Conservation (phyloP, 2,329 filamentous ascomycete species). For the Phaeosphaeriaceae sp. region DNA sequence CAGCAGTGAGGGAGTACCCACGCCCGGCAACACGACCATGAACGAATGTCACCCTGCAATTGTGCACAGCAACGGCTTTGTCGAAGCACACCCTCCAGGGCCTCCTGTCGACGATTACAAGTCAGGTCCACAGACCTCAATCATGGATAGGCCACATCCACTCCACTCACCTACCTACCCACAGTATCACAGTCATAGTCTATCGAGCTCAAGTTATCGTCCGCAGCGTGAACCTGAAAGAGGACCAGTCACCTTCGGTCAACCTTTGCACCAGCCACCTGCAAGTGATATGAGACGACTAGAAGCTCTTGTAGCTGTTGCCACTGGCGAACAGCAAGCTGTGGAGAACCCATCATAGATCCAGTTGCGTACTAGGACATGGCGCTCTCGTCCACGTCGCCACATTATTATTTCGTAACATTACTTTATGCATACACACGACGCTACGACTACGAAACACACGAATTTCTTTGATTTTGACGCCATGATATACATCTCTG, state of each 20-base stretch:
- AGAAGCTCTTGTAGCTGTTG: slow-evolving; percentile 69
- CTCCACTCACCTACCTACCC: slow-evolving; percentile 36
- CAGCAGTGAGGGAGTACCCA: slow-evolving; percentile 62
- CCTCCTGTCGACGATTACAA: slow-evolving; percentile 51
- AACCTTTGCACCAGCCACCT: slow-evolving; percentile 43
- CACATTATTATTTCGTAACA: slow-evolving; percentile 7
- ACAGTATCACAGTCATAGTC: slow-evolving; percentile 37
- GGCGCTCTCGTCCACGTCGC: not conserved
- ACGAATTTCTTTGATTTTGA: slow-evolving; percentile 27
- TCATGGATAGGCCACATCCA: slow-evolving; percentile 47
- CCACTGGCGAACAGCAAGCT: slow-evolving; percentile 61
- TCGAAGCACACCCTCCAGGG: slow-evolving; percentile 52
- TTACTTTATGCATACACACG: slow-evolving; percentile 14
- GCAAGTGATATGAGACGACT: slow-evolving; percentile 61
- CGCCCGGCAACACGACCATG: slow-evolving; percentile 57
- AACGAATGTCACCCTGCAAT: slow-evolving; percentile 61
- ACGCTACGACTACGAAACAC: slow-evolving; percentile 29
- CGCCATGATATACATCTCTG: slow-evolving; percentile 20
- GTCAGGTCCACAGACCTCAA: slow-evolving; percentile 31
- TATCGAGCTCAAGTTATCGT: slow-evolving; percentile 37
- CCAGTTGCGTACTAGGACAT: not conserved
- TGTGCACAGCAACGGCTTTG: slow-evolving; percentile 56
- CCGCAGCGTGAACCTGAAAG: slow-evolving; percentile 40
- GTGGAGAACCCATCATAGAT: slow-evolving; percentile 36
- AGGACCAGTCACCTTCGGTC: slow-evolving; percentile 38